Conservation (phyloP, 495 filamentous ascomycete genomes). For the Baudoinia panamericana region DNA sequence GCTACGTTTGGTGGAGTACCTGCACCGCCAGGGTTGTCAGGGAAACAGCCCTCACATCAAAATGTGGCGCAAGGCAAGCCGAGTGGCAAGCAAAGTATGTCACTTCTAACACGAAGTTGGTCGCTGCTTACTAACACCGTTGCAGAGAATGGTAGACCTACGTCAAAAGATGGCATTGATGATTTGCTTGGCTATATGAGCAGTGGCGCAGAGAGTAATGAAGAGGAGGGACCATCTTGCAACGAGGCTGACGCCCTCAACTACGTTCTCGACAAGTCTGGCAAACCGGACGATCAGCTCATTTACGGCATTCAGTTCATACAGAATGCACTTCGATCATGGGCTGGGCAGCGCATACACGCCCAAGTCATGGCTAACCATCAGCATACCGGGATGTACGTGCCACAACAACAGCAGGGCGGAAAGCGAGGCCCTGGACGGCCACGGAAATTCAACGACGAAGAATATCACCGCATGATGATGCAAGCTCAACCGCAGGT, state of each 20-base stretch:
- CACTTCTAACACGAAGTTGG: neutral
- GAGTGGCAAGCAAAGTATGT: neutral
- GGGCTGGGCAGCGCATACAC: conserved; percentile 9
- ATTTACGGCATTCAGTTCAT: conserved; percentile 21
- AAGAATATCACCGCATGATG: neutral
- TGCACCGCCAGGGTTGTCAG: neutral
- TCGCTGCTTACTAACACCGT: too few species aligned
- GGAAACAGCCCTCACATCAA: too few species aligned
- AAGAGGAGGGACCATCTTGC: conserved; percentile 1
- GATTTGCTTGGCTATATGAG: conserved; percentile 8
- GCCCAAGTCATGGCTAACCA: neutral
- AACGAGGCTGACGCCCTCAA: conserved; percentile 1
- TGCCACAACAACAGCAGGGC: neutral
- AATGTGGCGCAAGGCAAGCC: too few species aligned
- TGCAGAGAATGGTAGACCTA: too few species aligned
- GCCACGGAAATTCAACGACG: conserved; percentile 11
- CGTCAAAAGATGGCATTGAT: neutral
- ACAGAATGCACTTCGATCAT: conserved; percentile 16
- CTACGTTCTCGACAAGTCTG: neutral
- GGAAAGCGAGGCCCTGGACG: conserved; percentile 5
- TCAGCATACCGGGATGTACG: neutral
- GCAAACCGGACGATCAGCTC: conserved; percentile 10
- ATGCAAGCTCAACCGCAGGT: neutral
- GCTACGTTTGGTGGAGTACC: conserved; percentile 4
- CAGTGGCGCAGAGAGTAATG: conserved; percentile 2